Percentiles rank a stretch among this genome's conserved stretches.
phyloP scores from a whole-genome alignment of 257 asterid genomes.

The Agastache rugosa region DNA sequence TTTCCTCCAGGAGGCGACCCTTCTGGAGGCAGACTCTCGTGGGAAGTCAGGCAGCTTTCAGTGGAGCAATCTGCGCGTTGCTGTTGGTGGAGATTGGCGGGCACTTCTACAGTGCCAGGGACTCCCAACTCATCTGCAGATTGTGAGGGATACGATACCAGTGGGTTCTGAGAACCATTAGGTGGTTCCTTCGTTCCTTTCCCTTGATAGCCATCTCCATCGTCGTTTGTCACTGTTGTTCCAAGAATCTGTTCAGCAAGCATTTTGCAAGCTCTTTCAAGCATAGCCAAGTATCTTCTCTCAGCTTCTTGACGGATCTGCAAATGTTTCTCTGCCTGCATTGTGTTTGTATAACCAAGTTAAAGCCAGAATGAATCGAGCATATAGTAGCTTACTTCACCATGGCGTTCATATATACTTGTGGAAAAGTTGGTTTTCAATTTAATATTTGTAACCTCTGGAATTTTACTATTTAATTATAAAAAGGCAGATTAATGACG shows the following conservation, averaged over 20 bases:
- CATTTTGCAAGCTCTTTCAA: slow-evolving; percentile 80
- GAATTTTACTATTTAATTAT: background rate
- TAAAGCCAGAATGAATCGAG: slow-evolving; percentile 6
- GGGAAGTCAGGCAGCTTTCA: slow-evolving; percentile 84
- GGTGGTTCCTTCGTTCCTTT: slow-evolving; percentile 40
- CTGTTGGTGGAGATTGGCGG: slow-evolving; percentile 56
- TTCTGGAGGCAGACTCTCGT: slow-evolving; percentile 64
- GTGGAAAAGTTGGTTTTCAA: background rate
- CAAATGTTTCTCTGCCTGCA: slow-evolving; percentile 78
- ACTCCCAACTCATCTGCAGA: slow-evolving; percentile 44
- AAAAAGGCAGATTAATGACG: slow-evolving; percentile 12
- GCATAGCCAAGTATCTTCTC: slow-evolving; percentile 72
- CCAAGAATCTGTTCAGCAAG: slow-evolving; percentile 79
- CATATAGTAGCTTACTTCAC: background rate
- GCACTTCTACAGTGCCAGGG: slow-evolving; percentile 43
- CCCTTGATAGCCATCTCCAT: slow-evolving; percentile 50
- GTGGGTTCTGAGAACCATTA: slow-evolving; percentile 36
- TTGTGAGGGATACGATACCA: slow-evolving; percentile 47
- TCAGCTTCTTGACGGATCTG: slow-evolving; percentile 86
- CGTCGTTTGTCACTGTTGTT: slow-evolving; percentile 44
- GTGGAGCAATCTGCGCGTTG: slow-evolving; percentile 63
- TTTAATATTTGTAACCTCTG: background rate
- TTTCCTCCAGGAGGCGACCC: slow-evolving; percentile 61
- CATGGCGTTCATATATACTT: too few relatives aligned
- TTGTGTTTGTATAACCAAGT: slow-evolving; percentile 26